Evolutionary conservation across 2,329 filamentous ascomycete species (phyloP).

Genomic region (Penicillium sp.): DNA sequence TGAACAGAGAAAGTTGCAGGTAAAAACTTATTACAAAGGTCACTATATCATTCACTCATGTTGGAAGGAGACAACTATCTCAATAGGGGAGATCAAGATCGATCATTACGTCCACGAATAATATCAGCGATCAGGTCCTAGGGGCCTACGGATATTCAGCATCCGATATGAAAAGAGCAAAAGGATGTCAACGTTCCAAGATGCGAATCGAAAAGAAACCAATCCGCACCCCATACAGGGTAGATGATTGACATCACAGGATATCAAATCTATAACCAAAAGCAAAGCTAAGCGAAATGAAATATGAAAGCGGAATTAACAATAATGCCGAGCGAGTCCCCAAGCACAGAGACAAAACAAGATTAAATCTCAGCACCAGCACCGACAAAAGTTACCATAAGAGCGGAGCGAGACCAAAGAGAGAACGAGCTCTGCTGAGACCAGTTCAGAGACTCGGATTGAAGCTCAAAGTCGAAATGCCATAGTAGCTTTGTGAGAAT

Average conservation of each 20-base stretch:
- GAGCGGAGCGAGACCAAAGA: constrained; percentile 38
- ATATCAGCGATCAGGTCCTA: background rate
- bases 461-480: constrained; percentile 41
- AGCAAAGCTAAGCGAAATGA: background rate
- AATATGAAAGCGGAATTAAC: background rate
- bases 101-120: background rate
- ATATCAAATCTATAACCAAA: background rate
- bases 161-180: background rate
- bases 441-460: constrained; percentile 26
- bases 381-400: constrained; percentile 28
- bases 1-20: too few relatives aligned
- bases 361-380: background rate
- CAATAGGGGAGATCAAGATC: background rate
- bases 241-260: background rate
- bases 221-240: background rate
- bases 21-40: too few relatives aligned
- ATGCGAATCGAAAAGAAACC: background rate
- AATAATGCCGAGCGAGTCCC: background rate
- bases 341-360: background rate
- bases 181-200: background rate
- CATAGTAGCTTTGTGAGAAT: constrained; percentile 40
- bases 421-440: constrained; percentile 32
- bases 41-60: too few relatives aligned
- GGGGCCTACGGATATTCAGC: background rate
- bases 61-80: too few relatives aligned